Base-by-base conservation (phyloP, 371 early-diverging fungal species). In the Mortierella sp. region DNA sequence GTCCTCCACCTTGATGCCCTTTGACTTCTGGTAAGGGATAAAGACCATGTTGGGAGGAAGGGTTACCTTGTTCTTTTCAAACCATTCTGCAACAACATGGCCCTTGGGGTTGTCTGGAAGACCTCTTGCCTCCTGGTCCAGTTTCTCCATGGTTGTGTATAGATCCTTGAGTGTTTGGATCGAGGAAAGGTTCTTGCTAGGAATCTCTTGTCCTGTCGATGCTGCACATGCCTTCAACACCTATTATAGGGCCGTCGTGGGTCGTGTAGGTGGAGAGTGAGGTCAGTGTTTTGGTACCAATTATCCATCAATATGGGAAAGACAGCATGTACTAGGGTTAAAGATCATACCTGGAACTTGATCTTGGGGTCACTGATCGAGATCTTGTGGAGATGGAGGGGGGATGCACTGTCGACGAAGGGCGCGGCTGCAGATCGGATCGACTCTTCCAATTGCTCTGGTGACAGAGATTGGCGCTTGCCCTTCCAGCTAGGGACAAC, bases 81-180 rank as follows among this genome's bases (percentile, higher is more conserved):
- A 74, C 74, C 74, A 74, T 52, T 74, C 68, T 24, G 74, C 74
- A 40, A 74, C 74, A 3, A 67, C 60, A 28, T 74, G 74, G n/a
- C 74, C 74, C 34, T 72, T 66, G 40, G 67, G 67, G 56, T 72
- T 63, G 0, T 22, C 28, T 13, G 57, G 37, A 9, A 60, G 50
- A 17, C 34, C 49, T 4, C 39, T 19, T 0, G 58, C 27, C 13
- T 49, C 68, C 34, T 55, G 45, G 25, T 63, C 57, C 22, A 67
- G 34, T 21, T 25, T 37, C 29, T 60, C 51, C 39, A 74, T 29
- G 12, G 58, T 55, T 2, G 58, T 40, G 29, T 60, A 46, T 17
- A 73, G 14, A 25, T 73, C 74, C 56, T 57, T 47, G 59, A 73
- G 67, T 27, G 57, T 60, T 55, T 55, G 57, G 56, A 73, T 73